phyloP scores from a whole-genome alignment of 169 alveolate genomes.

The Plasmodium chabaudi region DNA sequence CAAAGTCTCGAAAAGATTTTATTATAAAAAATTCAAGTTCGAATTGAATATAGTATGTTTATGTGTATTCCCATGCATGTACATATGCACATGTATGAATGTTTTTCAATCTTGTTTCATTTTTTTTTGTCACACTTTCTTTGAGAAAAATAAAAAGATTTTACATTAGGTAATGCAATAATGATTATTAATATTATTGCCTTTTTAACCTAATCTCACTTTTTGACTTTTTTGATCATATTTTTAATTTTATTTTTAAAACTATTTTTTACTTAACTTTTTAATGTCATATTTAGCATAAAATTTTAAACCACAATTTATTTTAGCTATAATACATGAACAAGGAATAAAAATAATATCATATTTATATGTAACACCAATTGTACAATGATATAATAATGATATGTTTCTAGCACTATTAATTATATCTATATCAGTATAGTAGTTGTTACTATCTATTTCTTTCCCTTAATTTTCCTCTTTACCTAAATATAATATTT shows the following conservation, averaged over 20 bases:
- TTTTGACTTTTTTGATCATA: too few relatives aligned
- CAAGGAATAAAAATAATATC: constrained; percentile 59
- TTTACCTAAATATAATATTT: constrained; percentile 60
- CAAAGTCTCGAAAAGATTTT: constrained; percentile 83
- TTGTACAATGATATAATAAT: constrained; percentile 55
- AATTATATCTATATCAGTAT: constrained; percentile 28
- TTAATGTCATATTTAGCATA: constrained; percentile 3
- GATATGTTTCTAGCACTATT: constrained; percentile 71
- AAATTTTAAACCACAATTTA: constrained; percentile 57
- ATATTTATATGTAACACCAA: constrained; percentile 60
- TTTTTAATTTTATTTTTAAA: too few relatives aligned
- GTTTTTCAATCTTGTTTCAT: too few relatives aligned
- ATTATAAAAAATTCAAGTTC: constrained; percentile 81
- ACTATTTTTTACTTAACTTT: too few relatives aligned
- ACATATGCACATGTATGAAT: too few relatives aligned
- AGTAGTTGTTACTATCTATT: constrained; percentile 50
- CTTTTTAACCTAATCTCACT: too few relatives aligned
- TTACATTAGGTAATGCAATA: too few relatives aligned
- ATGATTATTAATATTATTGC: too few relatives aligned
- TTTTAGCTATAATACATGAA: constrained; percentile 32
- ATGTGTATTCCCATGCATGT: not conserved
- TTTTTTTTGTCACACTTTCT: too few relatives aligned
- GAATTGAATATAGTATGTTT: not conserved
- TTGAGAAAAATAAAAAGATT: too few relatives aligned
- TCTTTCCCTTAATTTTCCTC: constrained; percentile 62